A percentile compares a stretch with the other conserved stretches of the same genome.
These are phyloP conservation scores for Lepidopterella palustris DNA, from an alignment of 495 filamentous ascomycete genomes.

Conservation along the genomic window DNA sequence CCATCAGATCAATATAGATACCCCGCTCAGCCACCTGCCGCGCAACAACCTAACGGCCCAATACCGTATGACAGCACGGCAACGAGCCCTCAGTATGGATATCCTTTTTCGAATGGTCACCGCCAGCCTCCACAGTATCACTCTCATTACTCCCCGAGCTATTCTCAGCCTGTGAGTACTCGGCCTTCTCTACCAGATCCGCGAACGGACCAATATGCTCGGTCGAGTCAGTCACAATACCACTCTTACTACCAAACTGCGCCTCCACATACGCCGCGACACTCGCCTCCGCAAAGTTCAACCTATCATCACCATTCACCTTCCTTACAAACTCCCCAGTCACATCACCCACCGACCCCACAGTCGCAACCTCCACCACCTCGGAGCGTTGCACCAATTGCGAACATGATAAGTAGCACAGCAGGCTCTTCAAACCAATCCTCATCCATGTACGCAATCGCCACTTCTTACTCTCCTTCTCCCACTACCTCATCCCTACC, in stretches of 20 bases:
- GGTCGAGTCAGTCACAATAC: conserved; percentile 5
- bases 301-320: conserved; percentile 10
- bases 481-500: conserved; percentile 19
- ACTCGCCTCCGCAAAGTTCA: conserved; percentile 12
- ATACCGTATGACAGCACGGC: conserved; percentile 17
- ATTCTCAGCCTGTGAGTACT: conserved; percentile 3
- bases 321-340: background rate
- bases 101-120: conserved; percentile 4
- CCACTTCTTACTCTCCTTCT: conserved; percentile 10
- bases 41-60: conserved; percentile 22
- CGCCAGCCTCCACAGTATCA: conserved; percentile 3
- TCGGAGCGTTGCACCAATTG: conserved; percentile 18
- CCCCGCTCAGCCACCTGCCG: conserved; percentile 20
- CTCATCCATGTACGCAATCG: conserved; percentile 21
- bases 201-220: conserved; percentile 10
- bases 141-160: conserved; percentile 4
- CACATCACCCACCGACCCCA: conserved; percentile 14
- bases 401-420: conserved; percentile 19
- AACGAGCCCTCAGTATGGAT: conserved; percentile 22
- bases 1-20: conserved; percentile 11
- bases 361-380: conserved; percentile 4
- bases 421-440: conserved; percentile 16
- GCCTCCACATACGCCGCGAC: background rate
- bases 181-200: conserved; percentile 1
- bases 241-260: conserved; percentile 19